A percentile compares a stretch with the other conserved stretches of the same genome.
These are phyloP conservation scores for Auriscalpium vulgare DNA, from an alignment of 768 basidiomycete species.

Conservation along the genomic window DNA sequence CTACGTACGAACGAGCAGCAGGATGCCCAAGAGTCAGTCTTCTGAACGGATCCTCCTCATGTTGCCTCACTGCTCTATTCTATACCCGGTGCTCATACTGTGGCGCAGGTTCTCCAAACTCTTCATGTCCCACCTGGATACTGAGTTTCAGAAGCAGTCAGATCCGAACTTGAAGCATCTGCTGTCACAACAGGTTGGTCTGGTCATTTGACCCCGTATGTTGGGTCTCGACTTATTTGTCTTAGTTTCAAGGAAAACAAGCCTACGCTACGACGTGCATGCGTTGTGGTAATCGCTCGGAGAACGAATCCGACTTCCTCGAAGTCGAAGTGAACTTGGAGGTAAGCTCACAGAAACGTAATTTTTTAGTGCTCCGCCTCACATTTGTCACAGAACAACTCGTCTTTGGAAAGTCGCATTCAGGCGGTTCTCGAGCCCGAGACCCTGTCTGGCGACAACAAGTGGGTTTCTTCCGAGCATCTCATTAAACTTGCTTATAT, in stretches of 20 bases:
- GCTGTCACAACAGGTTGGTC: conserved; percentile 60
- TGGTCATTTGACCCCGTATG: neutral
- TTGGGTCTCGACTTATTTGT: neutral
- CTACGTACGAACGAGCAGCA: conserved; percentile 84
- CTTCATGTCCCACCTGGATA: conserved; percentile 84
- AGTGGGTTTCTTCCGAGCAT: conserved; percentile 34
- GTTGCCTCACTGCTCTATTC: neutral
- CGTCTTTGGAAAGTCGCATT: conserved; percentile 69
- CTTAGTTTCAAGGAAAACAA: conserved; percentile 81
- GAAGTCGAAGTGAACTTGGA: conserved; percentile 85
- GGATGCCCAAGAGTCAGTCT: conserved; percentile 86
- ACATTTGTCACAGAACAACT: conserved; percentile 43
- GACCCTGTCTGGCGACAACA: conserved; percentile 72
- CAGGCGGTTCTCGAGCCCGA: conserved; percentile 61
- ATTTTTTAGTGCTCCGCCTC: no score
- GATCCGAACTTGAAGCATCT: conserved; percentile 55
- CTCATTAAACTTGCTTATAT: neutral
- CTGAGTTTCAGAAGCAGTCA: conserved; percentile 79
- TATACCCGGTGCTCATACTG: no score
- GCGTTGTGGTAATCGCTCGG: conserved; percentile 59
- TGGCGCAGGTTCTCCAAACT: conserved; percentile 79
- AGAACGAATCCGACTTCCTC: conserved; percentile 64
- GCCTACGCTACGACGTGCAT: conserved; percentile 76
- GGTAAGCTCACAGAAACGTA: conserved; percentile 29
- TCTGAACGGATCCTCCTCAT: neutral